These are phyloP conservation scores for Przewalskia tangutica DNA, from an alignment of 257 asterid species.

Conservation along the genomic window DNA sequence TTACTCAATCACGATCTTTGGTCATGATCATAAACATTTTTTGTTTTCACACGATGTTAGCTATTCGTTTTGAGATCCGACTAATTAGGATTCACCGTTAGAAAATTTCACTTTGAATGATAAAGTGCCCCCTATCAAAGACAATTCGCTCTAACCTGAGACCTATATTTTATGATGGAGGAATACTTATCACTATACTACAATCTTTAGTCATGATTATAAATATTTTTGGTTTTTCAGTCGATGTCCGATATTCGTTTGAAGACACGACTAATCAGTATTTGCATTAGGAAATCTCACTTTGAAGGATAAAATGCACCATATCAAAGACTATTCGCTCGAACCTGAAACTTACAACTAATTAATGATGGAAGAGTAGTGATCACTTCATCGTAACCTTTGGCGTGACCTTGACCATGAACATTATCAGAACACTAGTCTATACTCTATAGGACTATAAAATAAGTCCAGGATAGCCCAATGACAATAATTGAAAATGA, in stretches of 20 bases:
- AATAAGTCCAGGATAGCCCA: not conserved
- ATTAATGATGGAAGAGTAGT: not conserved
- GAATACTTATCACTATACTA: too few relatives aligned
- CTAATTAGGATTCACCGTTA: not conserved
- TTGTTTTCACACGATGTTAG: too few relatives aligned
- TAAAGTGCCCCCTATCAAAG: not conserved
- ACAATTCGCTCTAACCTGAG: too few relatives aligned
- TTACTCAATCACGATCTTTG: not conserved
- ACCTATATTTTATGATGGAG: too few relatives aligned
- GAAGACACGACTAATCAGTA: too few relatives aligned
- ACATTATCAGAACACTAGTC: not conserved
- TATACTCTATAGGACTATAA: not conserved
- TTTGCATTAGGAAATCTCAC: not conserved
- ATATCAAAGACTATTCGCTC: not conserved
- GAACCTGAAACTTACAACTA: not conserved
- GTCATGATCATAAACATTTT: too few relatives aligned
- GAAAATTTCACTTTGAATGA: not conserved
- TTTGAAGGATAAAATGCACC: not conserved
- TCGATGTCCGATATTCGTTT: too few relatives aligned
- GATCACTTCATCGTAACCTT: not conserved
- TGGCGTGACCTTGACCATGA: not conserved
- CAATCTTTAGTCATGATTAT: too few relatives aligned
- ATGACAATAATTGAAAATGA: not conserved
- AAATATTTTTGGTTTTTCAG: too few relatives aligned
- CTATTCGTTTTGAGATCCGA: too few relatives aligned